Base-by-base conservation (phyloP, 2,329 filamentous ascomycete genomes). In the Chaetothyriales sp. region DNA sequence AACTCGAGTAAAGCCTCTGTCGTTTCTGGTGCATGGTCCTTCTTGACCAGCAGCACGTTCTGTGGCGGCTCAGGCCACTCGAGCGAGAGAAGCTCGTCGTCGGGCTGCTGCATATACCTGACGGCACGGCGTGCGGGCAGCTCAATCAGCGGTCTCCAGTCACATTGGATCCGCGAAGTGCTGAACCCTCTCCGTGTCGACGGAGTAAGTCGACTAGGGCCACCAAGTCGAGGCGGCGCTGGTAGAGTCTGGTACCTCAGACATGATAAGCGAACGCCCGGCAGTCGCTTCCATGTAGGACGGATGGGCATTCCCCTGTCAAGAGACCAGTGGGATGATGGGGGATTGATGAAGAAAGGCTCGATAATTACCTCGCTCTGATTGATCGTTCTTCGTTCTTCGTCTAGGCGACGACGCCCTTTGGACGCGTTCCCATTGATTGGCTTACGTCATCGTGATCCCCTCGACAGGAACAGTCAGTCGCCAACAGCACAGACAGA, bases 1-100 rank as follows among this genome's bases (percentile, higher is more conserved):
- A 80, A 80, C 59, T 80, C 77, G 53, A 79, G 62, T 39, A 81
- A 64, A 2, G 77, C 76, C 12, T 71, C 65, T 25, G 75, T 78
- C 48, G 80, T 75, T 25, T 67, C 66, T 2, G 72, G 68, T 2
- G 76, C 75, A 56, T 75, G 70, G 55, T 79, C 73, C 63, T 86
- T 86, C 64, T 81, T 81, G 45, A 84, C 76, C 51, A 86, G 67
- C 52, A 86, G 71, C 49, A 86, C 70, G 59, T 85, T 86, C 48
- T 78, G 76, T 2, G 80, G 82, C 36, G 81, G 80, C 15, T 74
- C 71, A 4, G 80, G 79, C 82, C 82, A 86, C 67, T 78, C 73
- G 36, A 85, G 69, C 54, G 76, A 77, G 39, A 84, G 73, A 1
- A 84, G 72, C 53, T 82, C 79, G 60, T 76, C 77, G 25, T 51